phyloP scores from a whole-genome alignment of 768 basidiomycete genomes.

The Fistulinella prunicolor region DNA sequence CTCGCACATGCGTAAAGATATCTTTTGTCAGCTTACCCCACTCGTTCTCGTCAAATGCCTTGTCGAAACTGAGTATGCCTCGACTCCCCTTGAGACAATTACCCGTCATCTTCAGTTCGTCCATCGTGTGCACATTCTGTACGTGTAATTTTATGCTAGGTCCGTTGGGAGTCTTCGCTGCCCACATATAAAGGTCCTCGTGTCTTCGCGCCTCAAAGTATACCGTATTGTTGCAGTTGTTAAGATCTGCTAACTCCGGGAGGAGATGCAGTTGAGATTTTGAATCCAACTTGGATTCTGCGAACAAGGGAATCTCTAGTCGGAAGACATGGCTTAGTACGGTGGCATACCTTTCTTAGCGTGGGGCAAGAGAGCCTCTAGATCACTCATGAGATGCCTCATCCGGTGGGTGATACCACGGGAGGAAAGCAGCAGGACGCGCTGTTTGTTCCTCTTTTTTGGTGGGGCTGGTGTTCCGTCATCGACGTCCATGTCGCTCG shows the following conservation, averaged over 20 bases:
- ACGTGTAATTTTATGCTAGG: slow-evolving; percentile 97
- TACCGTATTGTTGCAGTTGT: slow-evolving; percentile 96
- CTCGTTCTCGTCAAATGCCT: slow-evolving; percentile 83
- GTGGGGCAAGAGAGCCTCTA: slow-evolving; percentile 88
- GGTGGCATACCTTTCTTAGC: slow-evolving; percentile 84
- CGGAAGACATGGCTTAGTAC: neutral
- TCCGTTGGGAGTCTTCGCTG: slow-evolving; percentile 94
- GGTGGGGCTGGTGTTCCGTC: slow-evolving; percentile 38
- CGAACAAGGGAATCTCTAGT: neutral
- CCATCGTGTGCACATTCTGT: slow-evolving; percentile 99
- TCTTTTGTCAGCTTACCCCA: slow-evolving; percentile 89
- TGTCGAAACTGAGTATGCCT: slow-evolving; percentile 90
- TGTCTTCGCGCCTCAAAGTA: slow-evolving; percentile 97
- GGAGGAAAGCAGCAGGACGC: slow-evolving; percentile 89
- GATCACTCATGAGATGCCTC: slow-evolving; percentile 95
- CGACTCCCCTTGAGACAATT: slow-evolving; percentile 96
- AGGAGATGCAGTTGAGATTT: slow-evolving; percentile 91
- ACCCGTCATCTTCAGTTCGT: slow-evolving; percentile 98
- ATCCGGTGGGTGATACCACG: slow-evolving; percentile 94
- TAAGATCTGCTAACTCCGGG: slow-evolving; percentile 94
- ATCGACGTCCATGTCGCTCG: slow-evolving; percentile 60
- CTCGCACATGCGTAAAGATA: slow-evolving; percentile 84
- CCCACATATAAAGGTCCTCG: slow-evolving; percentile 96
- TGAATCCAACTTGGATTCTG: slow-evolving; percentile 96
- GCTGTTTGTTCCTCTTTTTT: slow-evolving; percentile 88